Base-by-base conservation (phyloP, 2,329 filamentous ascomycete species). In the Fusarium sp. region DNA sequence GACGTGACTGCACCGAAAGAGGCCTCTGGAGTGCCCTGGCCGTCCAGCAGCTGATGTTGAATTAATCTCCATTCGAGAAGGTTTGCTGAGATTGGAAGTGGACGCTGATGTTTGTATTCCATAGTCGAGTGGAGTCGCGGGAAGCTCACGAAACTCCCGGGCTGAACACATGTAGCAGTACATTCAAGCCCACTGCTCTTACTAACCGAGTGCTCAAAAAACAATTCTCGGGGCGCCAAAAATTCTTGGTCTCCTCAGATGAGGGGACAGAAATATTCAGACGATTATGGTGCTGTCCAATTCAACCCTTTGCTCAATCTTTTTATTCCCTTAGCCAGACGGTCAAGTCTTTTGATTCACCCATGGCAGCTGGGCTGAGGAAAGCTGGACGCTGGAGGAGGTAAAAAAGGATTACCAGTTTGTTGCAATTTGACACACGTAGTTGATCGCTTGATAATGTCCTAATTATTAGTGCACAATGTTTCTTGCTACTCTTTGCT, bases 51-150 rank as follows among this genome's bases (percentile, higher is more conserved):
- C 35, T 35, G 13, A 50, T 27, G n/a, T 62, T 30, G 35, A 55
- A 49, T 63, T 39, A 20, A 40, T 41, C 20, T 23, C 47, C 23
- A 30, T 65, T 53, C 39, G 32, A 46, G 60, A 37, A 47, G 33
- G 50, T 63, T 66, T 66, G 65, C 66, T 68, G 59, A 68, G 61
- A 68, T 65, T 61, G 55, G 47, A 44, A 46, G 50, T 52, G 50
- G 55, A 68, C 56, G 62, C 68, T 62, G 55, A 57, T 68, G 65
- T 55, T 66, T 51, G 65, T 53, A 41, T 41, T 57, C 39, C 33
- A 59, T 30, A 48, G 59, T 59, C 45, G 52, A 20, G 61, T 48
- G 60, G 54, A 39, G 55, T 47, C 23, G 51, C 65, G 55, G 60
- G 65, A 69, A 47, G 39, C 51, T 60, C 50, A 53, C 47, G 65